Base-by-base conservation (phyloP, 2,329 filamentous ascomycete genomes). In the Paecilomyces niveus region DNA sequence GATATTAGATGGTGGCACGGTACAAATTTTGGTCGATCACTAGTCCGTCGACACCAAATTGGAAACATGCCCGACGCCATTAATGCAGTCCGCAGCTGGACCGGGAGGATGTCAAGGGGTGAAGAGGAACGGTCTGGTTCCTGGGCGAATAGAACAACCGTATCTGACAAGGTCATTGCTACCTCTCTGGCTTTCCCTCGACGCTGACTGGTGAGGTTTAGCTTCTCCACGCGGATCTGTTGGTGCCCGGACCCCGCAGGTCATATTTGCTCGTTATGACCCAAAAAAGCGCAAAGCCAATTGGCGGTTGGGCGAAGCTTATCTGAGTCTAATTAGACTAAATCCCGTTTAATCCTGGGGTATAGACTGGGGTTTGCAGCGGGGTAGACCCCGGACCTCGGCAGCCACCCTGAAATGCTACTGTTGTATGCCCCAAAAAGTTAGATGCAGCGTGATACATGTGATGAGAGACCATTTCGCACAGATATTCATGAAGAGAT, bases 321-420 rank as follows among this genome's bases (percentile, higher is more conserved):
- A 45, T 45, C 15, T 45, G 39, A 45, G n/a, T 18, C 39, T 45
- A 45, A 45, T 45, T 18, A 21, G 39, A 45, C 39, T 45, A 45
- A 45, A 45, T 9, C 15, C 15, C 39, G n/a, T 7, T 45, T 21
- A 9, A 45, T 18, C 39, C 39, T 45, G 39, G 63, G 62, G 18
- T 62, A 62, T 51, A 65, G 64, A 64, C 57, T 64, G 31, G 59
- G 58, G 7, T 45, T 45, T n/a, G 18, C 39, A 10, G 39, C 39
- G 39, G 39, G 39, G 39, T 45, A 45, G 18, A 45, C 39, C 18
- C 22, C 39, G 18, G 7, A 18, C 39, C 39, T 45, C 39, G 39
- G 39, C 39, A 45, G 35, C 35, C 57, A 58, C 63, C 59, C 6
- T 18, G 5, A 45, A 18, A 7, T 45, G 8, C 6, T 18, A n/a